phyloP scores from a whole-genome alignment of 768 basidiomycete species.

The Mrakia blollopis region DNA sequence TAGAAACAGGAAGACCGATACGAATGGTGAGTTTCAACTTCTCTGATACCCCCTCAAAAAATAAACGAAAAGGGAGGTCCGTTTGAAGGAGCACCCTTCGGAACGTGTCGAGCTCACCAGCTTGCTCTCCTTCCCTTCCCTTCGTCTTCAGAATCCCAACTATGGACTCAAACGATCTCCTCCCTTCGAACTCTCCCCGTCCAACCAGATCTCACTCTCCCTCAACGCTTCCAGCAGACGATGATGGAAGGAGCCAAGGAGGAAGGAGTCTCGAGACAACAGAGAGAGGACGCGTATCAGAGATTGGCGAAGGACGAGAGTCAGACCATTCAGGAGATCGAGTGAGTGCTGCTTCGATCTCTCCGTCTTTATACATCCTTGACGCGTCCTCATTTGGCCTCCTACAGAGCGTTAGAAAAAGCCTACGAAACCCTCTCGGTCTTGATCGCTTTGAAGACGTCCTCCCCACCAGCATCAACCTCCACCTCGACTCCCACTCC shows the following conservation, averaged over 20 bases:
- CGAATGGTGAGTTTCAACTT: neutral
- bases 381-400: neutral
- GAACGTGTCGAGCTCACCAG: neutral
- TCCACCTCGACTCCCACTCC: neutral
- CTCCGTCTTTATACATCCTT: neutral
- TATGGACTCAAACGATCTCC: neutral
- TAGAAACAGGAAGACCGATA: neutral
- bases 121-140: neutral
- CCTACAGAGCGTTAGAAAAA: neutral
- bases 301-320: neutral
- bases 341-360: neutral
- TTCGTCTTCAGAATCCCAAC: neutral
- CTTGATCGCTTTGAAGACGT: neutral
- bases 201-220: neutral
- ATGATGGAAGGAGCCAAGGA: neutral
- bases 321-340: neutral
- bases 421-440: neutral
- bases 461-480: neutral
- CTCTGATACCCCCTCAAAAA: neutral
- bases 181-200: neutral
- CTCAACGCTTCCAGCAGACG: neutral
- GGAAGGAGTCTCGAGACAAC: neutral
- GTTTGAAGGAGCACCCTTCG: neutral
- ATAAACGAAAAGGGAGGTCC: neutral
- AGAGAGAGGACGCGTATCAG: constrained; percentile 1